Evolutionary conservation across 176 grass and related monocot genomes (phyloP).

Genomic region (Triticum timopheevii): DNA sequence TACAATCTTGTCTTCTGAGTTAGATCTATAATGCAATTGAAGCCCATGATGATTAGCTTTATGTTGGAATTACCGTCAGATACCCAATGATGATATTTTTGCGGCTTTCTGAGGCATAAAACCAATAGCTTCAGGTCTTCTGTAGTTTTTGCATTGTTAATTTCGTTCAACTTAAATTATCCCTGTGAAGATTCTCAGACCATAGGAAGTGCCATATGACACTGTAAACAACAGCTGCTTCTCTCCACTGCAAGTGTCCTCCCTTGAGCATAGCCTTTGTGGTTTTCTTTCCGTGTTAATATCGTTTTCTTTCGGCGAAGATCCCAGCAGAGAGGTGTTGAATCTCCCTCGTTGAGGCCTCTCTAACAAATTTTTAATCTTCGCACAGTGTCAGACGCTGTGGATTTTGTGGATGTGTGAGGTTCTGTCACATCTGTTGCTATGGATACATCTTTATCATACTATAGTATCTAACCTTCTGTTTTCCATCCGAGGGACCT

Average conservation of each 20-base stretch:
- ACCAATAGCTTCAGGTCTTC: background rate
- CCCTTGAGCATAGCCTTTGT: no score
- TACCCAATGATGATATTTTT: constrained; percentile 46
- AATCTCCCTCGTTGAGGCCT: constrained; percentile 23
- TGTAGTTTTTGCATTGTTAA: no score
- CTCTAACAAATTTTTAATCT: constrained; percentile 37
- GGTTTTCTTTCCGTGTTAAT: background rate
- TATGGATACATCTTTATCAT: constrained; percentile 16
- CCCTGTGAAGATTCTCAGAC: no score
- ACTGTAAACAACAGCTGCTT: no score
- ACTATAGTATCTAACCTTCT: background rate
- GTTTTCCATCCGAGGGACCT: constrained; percentile 42
- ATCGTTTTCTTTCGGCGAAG: background rate
- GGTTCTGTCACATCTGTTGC: constrained; percentile 45
- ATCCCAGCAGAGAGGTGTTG: constrained; percentile 50
- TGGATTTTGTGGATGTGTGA: constrained; percentile 55
- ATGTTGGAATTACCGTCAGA: constrained; percentile 36
- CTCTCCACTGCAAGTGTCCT: no score
- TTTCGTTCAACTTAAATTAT: background rate
- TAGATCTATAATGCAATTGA: background rate
- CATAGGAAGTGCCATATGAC: no score
- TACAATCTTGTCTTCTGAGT: no score
- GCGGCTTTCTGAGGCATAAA: constrained; percentile 25
- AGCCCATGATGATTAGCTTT: constrained; percentile 75
- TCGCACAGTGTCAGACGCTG: constrained; percentile 19